Evolutionary conservation across 352 stramenopile species (phyloP), one percentile per base, ranked within the genome.

Genomic region (Globisporangium irregulare): DNA sequence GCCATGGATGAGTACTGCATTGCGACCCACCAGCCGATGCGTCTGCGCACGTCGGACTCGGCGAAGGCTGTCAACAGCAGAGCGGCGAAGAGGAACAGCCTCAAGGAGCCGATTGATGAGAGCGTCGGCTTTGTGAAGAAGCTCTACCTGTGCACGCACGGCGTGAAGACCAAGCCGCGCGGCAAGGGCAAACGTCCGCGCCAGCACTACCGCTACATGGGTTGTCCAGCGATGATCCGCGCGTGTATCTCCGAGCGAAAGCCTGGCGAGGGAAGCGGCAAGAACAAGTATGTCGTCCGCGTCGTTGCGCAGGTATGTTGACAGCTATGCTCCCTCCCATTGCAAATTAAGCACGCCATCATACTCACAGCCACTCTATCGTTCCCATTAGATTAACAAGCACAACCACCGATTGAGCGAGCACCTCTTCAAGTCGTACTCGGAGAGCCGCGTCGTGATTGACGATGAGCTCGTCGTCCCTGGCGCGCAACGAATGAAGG

Each of bases 371-470:
- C 6, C n/a, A 7, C 9, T 20, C 22, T 66, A 3, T 5, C 22
- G 18, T 2, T n/a, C 4, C 7, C 58, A 6, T 0, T 67, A 89
- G 79, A 94, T 94, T 61, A 94, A 94, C 64, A 86, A 89, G 65
- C 86, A 94, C 64, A 94, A 94, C 69, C 86, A 94, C 67, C 81
- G 84, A n/a, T 67, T 94, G 60, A 94, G 86, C 59, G 86, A 94
- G 62, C 86, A 94, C 64, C 69, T 94, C 61, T 94, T 92, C 73
- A 94, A 94, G 73, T 94, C 86, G 61, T 94, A 94, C 71, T 87
- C 86, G 53, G 86, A 94, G 59, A 92, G 80, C 69, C 86, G 86
- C n/a, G 86, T 94, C 14, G 86, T 94, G 54, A 91, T 94, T 68
- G 86, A 94, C 53, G 86, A 94, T 54, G 86, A 94, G 48, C 78